phyloP scores from a whole-genome alignment of 2,329 filamentous ascomycete species.

The Daldinia sp. region DNA sequence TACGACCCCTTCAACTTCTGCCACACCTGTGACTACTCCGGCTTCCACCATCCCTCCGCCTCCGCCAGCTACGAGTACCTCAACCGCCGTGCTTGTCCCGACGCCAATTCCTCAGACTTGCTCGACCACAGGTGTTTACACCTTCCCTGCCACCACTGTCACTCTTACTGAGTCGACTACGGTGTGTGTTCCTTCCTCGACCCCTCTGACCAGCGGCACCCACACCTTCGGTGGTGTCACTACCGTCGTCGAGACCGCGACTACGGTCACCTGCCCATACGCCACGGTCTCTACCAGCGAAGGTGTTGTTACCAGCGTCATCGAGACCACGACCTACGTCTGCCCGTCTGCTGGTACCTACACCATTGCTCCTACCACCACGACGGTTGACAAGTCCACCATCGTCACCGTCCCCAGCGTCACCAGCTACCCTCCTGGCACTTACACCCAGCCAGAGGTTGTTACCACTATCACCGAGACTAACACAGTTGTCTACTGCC shows the following conservation, averaged over 20 bases:
- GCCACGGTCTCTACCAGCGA: constrained; percentile 71
- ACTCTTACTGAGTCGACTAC: constrained; percentile 75
- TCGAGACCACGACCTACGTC: constrained; percentile 77
- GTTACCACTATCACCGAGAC: constrained; percentile 77
- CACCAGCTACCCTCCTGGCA: constrained; percentile 74
- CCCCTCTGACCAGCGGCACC: constrained; percentile 71
- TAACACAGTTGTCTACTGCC: constrained; percentile 77
- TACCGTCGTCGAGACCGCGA: constrained; percentile 74
- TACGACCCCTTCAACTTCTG: constrained; percentile 38
- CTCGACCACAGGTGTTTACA: constrained; percentile 78
- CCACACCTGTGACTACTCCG: constrained; percentile 12
- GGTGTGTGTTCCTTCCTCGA: constrained; percentile 72
- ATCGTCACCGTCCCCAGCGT: constrained; percentile 74
- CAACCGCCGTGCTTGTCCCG: constrained; percentile 62
- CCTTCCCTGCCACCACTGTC: constrained; percentile 78
- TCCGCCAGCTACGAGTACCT: constrained; percentile 47
- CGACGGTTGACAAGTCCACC: constrained; percentile 65
- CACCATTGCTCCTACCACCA: constrained; percentile 78
- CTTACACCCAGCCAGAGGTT: constrained; percentile 76
- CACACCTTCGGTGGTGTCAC: constrained; percentile 80
- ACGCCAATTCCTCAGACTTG: constrained; percentile 66
- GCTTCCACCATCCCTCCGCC: constrained; percentile 17
- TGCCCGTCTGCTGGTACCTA: constrained; percentile 81
- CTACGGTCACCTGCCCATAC: constrained; percentile 77
- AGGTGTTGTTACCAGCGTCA: constrained; percentile 73